These are phyloP conservation scores for Cucumis sativus DNA, from an alignment of 306 rosid species.

Conservation along the genomic window DNA sequence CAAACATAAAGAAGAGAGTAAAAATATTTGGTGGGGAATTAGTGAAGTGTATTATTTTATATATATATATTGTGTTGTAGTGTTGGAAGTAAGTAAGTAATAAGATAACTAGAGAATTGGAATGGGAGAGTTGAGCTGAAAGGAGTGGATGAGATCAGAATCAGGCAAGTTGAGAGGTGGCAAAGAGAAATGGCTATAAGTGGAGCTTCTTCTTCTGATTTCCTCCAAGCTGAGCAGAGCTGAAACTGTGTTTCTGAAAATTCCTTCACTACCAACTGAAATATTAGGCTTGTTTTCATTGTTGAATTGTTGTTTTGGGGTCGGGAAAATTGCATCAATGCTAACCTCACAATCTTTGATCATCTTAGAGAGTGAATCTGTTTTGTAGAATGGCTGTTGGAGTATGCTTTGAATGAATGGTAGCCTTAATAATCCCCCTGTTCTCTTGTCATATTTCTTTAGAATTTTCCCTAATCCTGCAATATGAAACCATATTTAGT, in stretches of 20 bases:
- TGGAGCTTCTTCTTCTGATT: constrained; percentile 74
- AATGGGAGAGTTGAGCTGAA: constrained; percentile 52
- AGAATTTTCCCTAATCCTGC: constrained; percentile 80
- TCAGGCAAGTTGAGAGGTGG: constrained; percentile 74
- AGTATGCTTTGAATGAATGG: constrained; percentile 68
- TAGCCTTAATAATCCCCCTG: constrained; percentile 51
- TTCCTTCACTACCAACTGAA: constrained; percentile 49
- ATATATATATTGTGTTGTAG: no score
- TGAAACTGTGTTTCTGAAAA: constrained; percentile 66
- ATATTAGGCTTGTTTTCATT: constrained; percentile 6
- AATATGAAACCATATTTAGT: background rate
- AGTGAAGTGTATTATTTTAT: no score
- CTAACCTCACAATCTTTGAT: constrained; percentile 71
- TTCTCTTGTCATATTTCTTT: constrained; percentile 86
- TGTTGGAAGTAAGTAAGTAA: no score
- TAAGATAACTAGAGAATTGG: constrained; percentile 31
- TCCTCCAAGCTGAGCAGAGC: constrained; percentile 75
- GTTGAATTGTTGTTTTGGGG: constrained; percentile 11
- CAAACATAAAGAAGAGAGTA: no score
- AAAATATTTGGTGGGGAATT: no score
- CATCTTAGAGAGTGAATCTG: constrained; percentile 61
- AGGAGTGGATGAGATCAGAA: constrained; percentile 39
- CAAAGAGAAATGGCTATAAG: constrained; percentile 57
- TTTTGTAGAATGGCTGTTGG: constrained; percentile 72
- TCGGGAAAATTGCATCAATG: constrained; percentile 59